Evolutionary conservation across 805 yeast species (phyloP).

Genomic region (Sugiyamaella qingdaonensis): DNA sequence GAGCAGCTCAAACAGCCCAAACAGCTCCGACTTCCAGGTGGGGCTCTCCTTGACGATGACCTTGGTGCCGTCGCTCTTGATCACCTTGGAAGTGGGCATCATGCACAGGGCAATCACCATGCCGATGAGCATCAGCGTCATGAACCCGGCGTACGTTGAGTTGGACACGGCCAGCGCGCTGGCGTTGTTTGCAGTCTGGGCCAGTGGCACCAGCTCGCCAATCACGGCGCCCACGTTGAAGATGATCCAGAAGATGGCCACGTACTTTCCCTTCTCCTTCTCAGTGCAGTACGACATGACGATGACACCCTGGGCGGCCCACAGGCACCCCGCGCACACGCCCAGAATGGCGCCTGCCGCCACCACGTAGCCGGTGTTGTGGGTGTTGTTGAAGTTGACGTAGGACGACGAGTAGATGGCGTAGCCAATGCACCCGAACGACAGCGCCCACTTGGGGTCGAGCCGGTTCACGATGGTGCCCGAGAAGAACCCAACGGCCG

Average conservation of each 20-base stretch:
- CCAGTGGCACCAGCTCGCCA: constrained; percentile 56
- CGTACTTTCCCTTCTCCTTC: constrained; percentile 47
- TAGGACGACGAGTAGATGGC: constrained; percentile 44
- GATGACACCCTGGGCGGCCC: constrained; percentile 59
- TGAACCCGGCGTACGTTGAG: constrained; percentile 52
- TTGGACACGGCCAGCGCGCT: constrained; percentile 37
- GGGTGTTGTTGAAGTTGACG: constrained; percentile 41
- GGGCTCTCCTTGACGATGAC: constrained; percentile 46
- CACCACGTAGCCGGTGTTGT: constrained; percentile 48
- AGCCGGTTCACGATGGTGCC: constrained; percentile 51
- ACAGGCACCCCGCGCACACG: constrained; percentile 49
- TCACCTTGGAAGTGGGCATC: constrained; percentile 48
- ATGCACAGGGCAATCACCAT: constrained; percentile 41
- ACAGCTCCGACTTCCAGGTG: constrained; percentile 43
- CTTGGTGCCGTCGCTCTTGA: constrained; percentile 46
- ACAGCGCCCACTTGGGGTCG: constrained; percentile 41
- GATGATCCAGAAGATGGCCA: constrained; percentile 56
- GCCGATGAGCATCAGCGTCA: constrained; percentile 49
- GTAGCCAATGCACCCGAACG: constrained; percentile 47
- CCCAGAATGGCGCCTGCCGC: constrained; percentile 58
- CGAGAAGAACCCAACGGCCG: constrained; percentile 49
- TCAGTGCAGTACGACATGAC: constrained; percentile 57
- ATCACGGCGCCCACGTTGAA: constrained; percentile 61
- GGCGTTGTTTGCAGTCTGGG: constrained; percentile 40
- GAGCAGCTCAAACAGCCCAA: constrained; percentile 39